Base-by-base conservation (phyloP, 768 basidiomycete genomes). In the Trametes villosa region DNA sequence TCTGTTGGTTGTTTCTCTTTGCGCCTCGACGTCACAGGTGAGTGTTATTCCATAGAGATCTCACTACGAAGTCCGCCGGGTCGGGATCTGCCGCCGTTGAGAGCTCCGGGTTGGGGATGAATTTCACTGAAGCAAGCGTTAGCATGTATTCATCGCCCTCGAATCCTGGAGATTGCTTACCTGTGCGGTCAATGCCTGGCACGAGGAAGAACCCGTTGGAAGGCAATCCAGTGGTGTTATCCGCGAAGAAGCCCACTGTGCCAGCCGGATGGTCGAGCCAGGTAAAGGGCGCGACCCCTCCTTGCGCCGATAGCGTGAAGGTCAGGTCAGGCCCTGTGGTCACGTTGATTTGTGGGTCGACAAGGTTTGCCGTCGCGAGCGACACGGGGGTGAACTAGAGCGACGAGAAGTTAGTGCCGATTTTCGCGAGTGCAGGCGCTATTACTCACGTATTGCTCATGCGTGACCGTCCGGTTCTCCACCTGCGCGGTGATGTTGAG, bases 91-190 rank as follows among this genome's bases (percentile, higher is more conserved):
- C 8, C 1, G 30, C 29, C 29, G 20, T 84, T 62, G 95, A 96
- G 78, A 96, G 98, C 79, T 98, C 98, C 84, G 98, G 96, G 74
- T 99, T 97, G 11, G 97, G 96, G 13, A 96, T 98, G 78, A 98
- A 98, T 44, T 96, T 94, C 15, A 48, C 46, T 48, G 29, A 7
- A n/a, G 12, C 9, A 5, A n/a, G 9, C 20, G 17, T 48, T 9
- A 48, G 27, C 83, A 80, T 0, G 79, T 82, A 53, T 83, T 84
- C 60, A 85, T 80, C 81, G 82, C 84, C 27, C 82, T 83, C 29
- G 83, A 22, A 73, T 44, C 83, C 73, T 1, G 83, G 78, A 59
- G 85, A 85, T 44, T 83, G 76, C 81, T 67, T 67, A 84, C 84
- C 65, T 15, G 79, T 84, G n/a, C 79, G 79, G 48, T 81, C 79